These are phyloP conservation scores for Phylloporus arenicola DNA, from an alignment of 768 basidiomycete genomes.

Conservation along the genomic window DNA sequence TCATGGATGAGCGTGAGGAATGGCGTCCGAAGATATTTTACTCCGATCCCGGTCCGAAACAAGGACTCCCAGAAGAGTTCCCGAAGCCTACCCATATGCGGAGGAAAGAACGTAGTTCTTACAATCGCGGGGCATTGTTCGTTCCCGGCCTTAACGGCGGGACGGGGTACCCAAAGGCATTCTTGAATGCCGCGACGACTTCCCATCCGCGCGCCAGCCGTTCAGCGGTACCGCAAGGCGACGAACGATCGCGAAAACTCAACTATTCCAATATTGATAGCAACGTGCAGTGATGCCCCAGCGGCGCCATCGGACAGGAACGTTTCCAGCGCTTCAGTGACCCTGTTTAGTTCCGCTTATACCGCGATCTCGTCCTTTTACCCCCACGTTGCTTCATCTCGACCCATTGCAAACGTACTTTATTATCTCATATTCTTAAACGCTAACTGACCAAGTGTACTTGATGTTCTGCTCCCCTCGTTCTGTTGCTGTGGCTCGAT, in stretches of 20 bases:
- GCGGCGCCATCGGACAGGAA: neutral
- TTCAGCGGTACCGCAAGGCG: slow-evolving; percentile 11
- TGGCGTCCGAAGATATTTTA: slow-evolving; percentile 86
- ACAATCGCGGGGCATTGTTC: slow-evolving; percentile 69
- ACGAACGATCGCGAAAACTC: slow-evolving; percentile 24
- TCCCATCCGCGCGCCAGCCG: slow-evolving; percentile 18
- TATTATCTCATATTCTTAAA: slow-evolving; percentile 32
- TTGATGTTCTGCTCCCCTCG: slow-evolving; percentile 5
- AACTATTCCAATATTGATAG: slow-evolving; percentile 8
- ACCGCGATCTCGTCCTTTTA: slow-evolving; percentile 6
- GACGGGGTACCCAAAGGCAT: slow-evolving; percentile 24
- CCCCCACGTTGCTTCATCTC: slow-evolving; percentile 16
- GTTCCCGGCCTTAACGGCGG: slow-evolving; percentile 40
- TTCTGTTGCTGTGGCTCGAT: slow-evolving; percentile 5
- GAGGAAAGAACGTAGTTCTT: slow-evolving; percentile 77
- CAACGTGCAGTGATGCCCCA: slow-evolving; percentile 5
- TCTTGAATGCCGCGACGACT: slow-evolving; percentile 18
- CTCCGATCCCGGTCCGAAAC: slow-evolving; percentile 60
- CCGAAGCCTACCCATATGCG: slow-evolving; percentile 76
- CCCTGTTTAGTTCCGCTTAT: slow-evolving; percentile 5
- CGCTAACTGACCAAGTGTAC: slow-evolving; percentile 23
- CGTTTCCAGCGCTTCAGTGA: neutral
- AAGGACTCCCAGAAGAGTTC: slow-evolving; percentile 76
- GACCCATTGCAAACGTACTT: slow-evolving; percentile 23
- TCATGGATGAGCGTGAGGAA: slow-evolving; percentile 80